These are phyloP conservation scores for Cyclotella choctawhatcheeana DNA, from an alignment of 108 stramenopile species.

Conservation along the genomic window DNA sequence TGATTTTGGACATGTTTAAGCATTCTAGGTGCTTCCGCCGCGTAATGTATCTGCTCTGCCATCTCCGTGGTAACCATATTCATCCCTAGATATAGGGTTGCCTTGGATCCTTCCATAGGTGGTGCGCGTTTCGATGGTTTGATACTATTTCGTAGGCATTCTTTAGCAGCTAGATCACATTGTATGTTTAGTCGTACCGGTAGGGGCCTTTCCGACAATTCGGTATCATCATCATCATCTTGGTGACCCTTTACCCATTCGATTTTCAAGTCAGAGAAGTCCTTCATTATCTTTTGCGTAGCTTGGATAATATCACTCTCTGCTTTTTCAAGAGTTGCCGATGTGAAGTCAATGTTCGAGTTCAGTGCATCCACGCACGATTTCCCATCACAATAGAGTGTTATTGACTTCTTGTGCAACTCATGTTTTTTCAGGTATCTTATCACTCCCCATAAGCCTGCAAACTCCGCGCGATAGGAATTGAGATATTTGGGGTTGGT, in stretches of 20 bases:
- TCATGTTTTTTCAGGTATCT: neutral
- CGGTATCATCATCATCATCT: neutral
- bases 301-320: neutral
- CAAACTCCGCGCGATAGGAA: neutral
- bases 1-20: neutral
- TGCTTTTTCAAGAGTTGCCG: neutral
- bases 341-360: neutral
- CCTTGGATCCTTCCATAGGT: neutral
- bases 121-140: neutral
- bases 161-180: neutral
- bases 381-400: neutral
- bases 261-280: neutral
- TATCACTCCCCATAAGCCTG: neutral
- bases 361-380: neutral
- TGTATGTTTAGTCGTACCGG: neutral
- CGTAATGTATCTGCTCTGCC: neutral
- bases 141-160: neutral
- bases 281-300: neutral
- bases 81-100: neutral
- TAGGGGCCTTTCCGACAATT: neutral
- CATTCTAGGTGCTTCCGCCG: neutral
- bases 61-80: neutral
- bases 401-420: neutral
- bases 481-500: neutral
- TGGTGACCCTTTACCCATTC: conserved; percentile 1